Conservation (phyloP, 2,329 filamentous ascomycete genomes). For the Talaromyces sp. region DNA sequence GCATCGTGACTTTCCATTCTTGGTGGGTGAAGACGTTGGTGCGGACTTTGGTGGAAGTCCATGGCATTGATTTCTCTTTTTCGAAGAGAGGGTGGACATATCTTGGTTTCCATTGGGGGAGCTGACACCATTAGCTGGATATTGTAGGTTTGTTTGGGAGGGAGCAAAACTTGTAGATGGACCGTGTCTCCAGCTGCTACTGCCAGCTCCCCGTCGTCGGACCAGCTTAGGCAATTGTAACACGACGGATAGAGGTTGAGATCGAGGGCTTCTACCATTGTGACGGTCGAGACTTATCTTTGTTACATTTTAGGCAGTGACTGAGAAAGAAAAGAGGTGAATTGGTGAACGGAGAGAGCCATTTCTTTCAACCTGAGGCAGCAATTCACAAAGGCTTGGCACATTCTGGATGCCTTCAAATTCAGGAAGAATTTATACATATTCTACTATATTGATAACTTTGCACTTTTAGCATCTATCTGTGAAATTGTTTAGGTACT, state of each 20-base stretch:
- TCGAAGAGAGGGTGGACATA: constrained; percentile 20
- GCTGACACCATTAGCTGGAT: constrained; percentile 5
- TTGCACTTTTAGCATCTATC: not conserved
- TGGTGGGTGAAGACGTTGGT: constrained; percentile 53
- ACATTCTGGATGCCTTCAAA: not conserved
- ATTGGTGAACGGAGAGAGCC: not conserved
- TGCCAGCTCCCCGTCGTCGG: constrained; percentile 57
- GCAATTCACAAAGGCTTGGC: constrained; percentile 12
- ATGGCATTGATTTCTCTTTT: constrained; percentile 29
- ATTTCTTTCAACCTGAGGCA: constrained; percentile 1
- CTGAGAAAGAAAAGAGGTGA: not conserved
- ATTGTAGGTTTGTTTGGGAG: not conserved
- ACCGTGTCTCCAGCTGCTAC: constrained; percentile 57
- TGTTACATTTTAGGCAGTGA: constrained; percentile 1
- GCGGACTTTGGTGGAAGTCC: constrained; percentile 45
- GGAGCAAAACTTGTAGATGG: constrained; percentile 49
- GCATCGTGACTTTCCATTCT: constrained; percentile 51
- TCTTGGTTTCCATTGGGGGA: constrained; percentile 19
- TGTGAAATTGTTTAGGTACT: not conserved
- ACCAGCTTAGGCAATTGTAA: constrained; percentile 58
- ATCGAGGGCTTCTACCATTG: constrained; percentile 28
- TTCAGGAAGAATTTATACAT: not conserved
- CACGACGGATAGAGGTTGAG: constrained; percentile 52
- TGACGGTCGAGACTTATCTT: not conserved
- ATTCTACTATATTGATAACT: not conserved